Conservation (phyloP, 345 rosid species). For the Eucalyptus brandiana region DNA sequence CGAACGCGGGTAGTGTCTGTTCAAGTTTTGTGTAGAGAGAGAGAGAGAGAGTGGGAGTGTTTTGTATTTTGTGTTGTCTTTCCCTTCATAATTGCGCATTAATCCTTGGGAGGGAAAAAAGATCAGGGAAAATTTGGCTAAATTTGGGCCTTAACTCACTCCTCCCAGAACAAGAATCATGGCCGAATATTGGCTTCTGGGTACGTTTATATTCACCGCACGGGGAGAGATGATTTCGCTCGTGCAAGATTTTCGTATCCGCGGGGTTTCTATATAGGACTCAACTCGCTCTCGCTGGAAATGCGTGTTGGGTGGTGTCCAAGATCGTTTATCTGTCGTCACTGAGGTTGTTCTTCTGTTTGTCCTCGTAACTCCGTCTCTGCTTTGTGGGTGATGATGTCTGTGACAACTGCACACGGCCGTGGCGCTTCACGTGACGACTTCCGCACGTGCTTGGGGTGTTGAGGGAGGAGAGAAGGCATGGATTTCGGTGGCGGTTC, state of each 20-base stretch:
- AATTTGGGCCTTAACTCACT: constrained; percentile 24
- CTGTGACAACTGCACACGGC: not conserved
- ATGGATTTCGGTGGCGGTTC: constrained; percentile 59
- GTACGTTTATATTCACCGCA: not conserved
- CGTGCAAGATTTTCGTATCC: not conserved
- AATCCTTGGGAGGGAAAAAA: not conserved
- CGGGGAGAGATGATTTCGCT: not conserved
- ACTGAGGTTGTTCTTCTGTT: not conserved
- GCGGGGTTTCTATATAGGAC: not conserved
- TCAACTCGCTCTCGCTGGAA: not conserved
- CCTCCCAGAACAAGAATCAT: constrained; percentile 11
- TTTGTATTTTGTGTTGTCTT: not conserved
- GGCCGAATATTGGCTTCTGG: constrained; percentile 6
- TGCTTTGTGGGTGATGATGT: not conserved
- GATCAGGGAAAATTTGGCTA: not conserved
- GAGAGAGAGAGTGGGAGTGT: not conserved
- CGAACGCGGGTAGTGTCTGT: not conserved
- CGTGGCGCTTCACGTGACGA: not conserved
- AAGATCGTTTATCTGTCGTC: not conserved
- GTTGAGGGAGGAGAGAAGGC: not conserved
- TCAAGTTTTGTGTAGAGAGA: not conserved
- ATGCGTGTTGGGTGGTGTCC: not conserved
- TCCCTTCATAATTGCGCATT: not conserved
- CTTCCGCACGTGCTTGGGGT: not conserved
- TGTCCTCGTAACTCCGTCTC: not conserved